These are phyloP conservation scores for Suillus discolor DNA, from an alignment of 768 basidiomycete genomes.

Conservation along the genomic window DNA sequence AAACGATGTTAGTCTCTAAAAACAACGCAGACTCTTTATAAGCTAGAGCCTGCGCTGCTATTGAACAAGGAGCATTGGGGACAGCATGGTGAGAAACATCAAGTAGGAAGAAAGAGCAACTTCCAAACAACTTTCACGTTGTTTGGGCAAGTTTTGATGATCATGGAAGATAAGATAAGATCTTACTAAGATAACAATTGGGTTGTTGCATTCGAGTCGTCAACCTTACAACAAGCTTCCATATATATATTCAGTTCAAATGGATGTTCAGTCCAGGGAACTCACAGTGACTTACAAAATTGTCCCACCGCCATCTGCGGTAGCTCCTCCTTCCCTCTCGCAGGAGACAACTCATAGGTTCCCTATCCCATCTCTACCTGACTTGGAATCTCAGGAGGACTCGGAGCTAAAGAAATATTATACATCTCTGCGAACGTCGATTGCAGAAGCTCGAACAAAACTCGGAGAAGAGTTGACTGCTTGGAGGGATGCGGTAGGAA, in stretches of 20 bases:
- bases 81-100: slow-evolving; percentile 15
- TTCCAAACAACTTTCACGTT: neutral
- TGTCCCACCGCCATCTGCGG: slow-evolving; percentile 22
- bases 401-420: slow-evolving; percentile 45
- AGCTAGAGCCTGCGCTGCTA: slow-evolving; percentile 50
- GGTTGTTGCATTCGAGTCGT: neutral
- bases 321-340: slow-evolving; percentile 22
- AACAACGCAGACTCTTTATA: slow-evolving; percentile 25
- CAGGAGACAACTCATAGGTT: slow-evolving; percentile 29
- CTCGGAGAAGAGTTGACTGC: slow-evolving; percentile 70
- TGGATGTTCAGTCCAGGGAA: slow-evolving; percentile 1
- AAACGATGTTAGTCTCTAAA: neutral
- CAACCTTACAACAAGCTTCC: neutral
- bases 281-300: slow-evolving; percentile 27
- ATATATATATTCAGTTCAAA: slow-evolving; percentile 17
- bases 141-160: slow-evolving; percentile 8
- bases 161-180: slow-evolving; percentile 24
- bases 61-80: slow-evolving; percentile 52
- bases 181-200: neutral
- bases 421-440: slow-evolving; percentile 45
- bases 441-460: slow-evolving; percentile 53
- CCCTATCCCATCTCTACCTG: slow-evolving; percentile 15
- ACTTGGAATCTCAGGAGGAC: slow-evolving; percentile 7
- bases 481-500: slow-evolving; percentile 77
- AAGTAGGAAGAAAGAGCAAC: neutral